Conservation (phyloP, 352 stramenopile species). For the Phytophthora brassicae region DNA sequence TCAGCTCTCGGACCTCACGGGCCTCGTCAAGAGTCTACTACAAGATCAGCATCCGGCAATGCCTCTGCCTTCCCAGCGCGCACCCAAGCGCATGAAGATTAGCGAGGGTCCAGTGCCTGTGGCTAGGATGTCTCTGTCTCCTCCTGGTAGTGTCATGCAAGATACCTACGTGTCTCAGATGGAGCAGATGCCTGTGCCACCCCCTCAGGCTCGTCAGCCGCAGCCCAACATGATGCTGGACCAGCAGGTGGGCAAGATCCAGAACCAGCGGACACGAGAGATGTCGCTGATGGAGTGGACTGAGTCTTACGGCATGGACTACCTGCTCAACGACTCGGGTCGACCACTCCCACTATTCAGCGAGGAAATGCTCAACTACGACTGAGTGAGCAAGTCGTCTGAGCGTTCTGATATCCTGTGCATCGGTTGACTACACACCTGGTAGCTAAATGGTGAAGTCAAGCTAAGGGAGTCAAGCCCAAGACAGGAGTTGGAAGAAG, state of each 20-base stretch:
- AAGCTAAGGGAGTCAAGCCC: neutral
- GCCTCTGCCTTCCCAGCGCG: slow-evolving; percentile 18
- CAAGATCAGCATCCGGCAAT: slow-evolving; percentile 46
- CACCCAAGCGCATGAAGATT: slow-evolving; percentile 52
- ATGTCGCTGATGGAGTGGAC: slow-evolving; percentile 82
- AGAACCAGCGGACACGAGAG: slow-evolving; percentile 53
- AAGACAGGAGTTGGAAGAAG: slow-evolving; percentile 9
- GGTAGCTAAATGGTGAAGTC: neutral
- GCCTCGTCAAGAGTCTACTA: slow-evolving; percentile 70
- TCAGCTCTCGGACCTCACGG: slow-evolving; percentile 72
- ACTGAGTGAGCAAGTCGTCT: slow-evolving; percentile 34
- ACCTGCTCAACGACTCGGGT: slow-evolving; percentile 64
- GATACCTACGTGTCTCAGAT: slow-evolving; percentile 24
- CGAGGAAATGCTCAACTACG: slow-evolving; percentile 59
- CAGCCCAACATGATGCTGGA: slow-evolving; percentile 41
- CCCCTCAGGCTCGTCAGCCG: slow-evolving; percentile 18
- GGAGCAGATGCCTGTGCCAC: slow-evolving; percentile 21
- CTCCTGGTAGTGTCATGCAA: slow-evolving; percentile 19
- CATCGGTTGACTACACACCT: neutral
- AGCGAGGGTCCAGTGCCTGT: slow-evolving; percentile 7
- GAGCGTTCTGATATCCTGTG: neutral
- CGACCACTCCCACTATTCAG: slow-evolving; percentile 59
- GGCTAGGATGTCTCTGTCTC: slow-evolving; percentile 16
- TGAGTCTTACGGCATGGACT: slow-evolving; percentile 79
- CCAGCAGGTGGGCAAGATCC: slow-evolving; percentile 34